Base-by-base conservation (phyloP, 2,329 filamentous ascomycete species). In the Nemania serpens region DNA sequence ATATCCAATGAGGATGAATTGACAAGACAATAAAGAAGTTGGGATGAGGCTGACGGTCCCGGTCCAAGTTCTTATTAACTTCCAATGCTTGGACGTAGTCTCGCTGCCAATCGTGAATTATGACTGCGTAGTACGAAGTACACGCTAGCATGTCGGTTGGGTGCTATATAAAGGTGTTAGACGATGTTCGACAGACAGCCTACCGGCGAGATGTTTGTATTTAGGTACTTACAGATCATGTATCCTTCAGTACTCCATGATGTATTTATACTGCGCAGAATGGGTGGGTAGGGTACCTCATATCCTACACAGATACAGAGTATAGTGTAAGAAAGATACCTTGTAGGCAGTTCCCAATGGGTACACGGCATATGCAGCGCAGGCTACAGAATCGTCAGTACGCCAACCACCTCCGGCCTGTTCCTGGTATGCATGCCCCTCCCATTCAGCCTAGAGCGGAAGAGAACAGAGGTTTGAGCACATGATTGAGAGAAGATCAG, bases 401-500 rank as follows among this genome's bases (percentile, higher is more conserved):
- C 29, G 42, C 18, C n/a, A 53, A 49, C 43, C 49, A 18, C 45
- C 18, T 43, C 37, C 47, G 41, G 46, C 29, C 58, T 33, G 55
- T 56, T 36, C 51, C 58, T 61, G 58, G 57, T 52, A 55, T 64
- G 55, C 50, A 58, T 58, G 55, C 49, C 63, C 56, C 60, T 58
- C 48, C 51, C 61, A 60, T 51, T 62, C 39, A 39, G 55, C 55
- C 58, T 37, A 55, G 58, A 64, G 57, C 55, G 64, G 58, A 59
- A 58, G 50, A 43, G 46, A 55, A 5, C 25, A 4, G 25, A 7
- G 20, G 20, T 48, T 63, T 45, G 53, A 34, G 57, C 64, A 66
- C 52, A 61, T 66, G 64, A 66, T 59, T n/a, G 62, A 29, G 17
- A 47, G 49, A 25, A 61, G 63, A 61, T 49, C 55, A 59, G 25